These are phyloP conservation scores for Chenopodium berlandieri DNA, from an alignment of 148 eudicot genomes.

Conservation along the genomic window DNA sequence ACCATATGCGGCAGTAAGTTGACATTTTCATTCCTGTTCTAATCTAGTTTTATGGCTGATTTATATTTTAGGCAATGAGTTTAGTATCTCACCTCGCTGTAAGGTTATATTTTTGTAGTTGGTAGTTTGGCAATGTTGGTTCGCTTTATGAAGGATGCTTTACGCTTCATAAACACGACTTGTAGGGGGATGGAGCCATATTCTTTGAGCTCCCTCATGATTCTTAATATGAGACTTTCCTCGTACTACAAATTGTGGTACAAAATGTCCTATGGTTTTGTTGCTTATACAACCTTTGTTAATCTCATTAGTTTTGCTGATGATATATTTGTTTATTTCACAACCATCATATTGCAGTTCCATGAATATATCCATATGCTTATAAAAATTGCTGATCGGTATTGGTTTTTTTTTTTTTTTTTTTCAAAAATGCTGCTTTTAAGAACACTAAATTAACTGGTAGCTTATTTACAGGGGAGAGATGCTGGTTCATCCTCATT, in stretches of 20 bases:
- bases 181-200: not conserved
- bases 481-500: too few relatives aligned
- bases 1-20: slow-evolving; percentile 45
- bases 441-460: too few relatives aligned
- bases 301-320: not conserved
- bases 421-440: too few relatives aligned
- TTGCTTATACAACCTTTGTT: too few relatives aligned
- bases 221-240: not conserved
- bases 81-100: slow-evolving; percentile 20
- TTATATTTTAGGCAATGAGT: slow-evolving; percentile 9
- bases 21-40: not conserved
- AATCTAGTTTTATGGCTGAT: not conserved
- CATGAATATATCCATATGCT: not conserved
- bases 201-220: not conserved
- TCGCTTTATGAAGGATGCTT: not conserved
- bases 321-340: too few relatives aligned
- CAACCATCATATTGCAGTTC: too few relatives aligned
- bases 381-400: not conserved
- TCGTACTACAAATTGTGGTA: slow-evolving; percentile 2
- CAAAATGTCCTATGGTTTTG: not conserved
- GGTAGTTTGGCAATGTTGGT: slow-evolving; percentile 17
- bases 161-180: not conserved
- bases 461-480: too few relatives aligned
- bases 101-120: slow-evolving; percentile 25
- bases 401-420: too few relatives aligned